A percentile compares a stretch with the other conserved stretches of the same genome.
These are phyloP conservation scores for Boechera divaricarpa DNA, from an alignment of 345 rosid genomes.

Conservation along the genomic window DNA sequence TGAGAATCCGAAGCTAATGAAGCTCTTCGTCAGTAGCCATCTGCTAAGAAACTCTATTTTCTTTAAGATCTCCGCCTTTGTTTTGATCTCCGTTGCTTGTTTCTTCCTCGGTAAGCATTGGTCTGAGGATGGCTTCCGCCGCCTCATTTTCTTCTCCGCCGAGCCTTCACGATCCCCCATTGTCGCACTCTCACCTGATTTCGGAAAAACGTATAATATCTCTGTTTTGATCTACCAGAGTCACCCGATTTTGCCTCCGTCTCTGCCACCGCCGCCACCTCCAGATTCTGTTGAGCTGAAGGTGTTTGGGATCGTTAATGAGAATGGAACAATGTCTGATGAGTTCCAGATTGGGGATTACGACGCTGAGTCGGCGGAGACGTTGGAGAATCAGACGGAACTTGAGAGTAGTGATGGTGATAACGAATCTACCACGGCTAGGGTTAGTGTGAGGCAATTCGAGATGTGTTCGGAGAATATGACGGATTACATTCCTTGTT, in stretches of 20 bases:
- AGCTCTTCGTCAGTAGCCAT: conserved; percentile 46
- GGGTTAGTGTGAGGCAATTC: conserved; percentile 50
- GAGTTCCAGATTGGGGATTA: conserved; percentile 83
- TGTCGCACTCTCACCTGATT: conserved; percentile 68
- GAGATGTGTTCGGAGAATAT: conserved; percentile 60
- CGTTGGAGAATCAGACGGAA: conserved; percentile 55
- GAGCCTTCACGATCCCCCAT: conserved; percentile 38
- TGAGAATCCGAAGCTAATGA: conserved; percentile 52
- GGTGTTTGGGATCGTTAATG: conserved; percentile 76
- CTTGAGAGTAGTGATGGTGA: conserved; percentile 31
- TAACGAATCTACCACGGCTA: conserved; percentile 24
- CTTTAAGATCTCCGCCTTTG: conserved; percentile 56
- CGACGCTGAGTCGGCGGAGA: conserved; percentile 65
- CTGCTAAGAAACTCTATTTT: conserved; percentile 49
- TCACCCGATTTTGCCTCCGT: conserved; percentile 25
- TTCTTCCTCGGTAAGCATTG: conserved; percentile 91
- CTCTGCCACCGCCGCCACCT: conserved; percentile 52
- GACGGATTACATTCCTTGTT: conserved; percentile 89
- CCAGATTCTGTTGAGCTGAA: conserved; percentile 50
- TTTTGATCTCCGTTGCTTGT: conserved; percentile 64
- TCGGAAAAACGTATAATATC: conserved; percentile 53
- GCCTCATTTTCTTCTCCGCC: conserved; percentile 80
- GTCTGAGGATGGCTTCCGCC: conserved; percentile 66
- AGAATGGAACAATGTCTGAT: conserved; percentile 83
- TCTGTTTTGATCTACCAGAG: conserved; percentile 48